Evolutionary conservation across 495 filamentous ascomycete genomes (phyloP).

Genomic region (Penicillium tannophilum): DNA sequence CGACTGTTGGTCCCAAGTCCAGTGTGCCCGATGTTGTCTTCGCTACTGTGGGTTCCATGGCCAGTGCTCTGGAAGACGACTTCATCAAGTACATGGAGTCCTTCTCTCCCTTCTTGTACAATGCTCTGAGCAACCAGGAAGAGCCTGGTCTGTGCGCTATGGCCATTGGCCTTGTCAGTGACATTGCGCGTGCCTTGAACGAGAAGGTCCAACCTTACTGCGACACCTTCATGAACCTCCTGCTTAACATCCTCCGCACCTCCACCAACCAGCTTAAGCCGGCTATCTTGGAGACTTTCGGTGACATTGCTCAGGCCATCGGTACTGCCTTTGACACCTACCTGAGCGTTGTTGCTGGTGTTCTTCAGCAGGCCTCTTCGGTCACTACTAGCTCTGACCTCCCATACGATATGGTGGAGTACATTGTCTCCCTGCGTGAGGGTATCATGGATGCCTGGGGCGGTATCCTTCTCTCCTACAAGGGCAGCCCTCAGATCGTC

Average conservation of each 20-base stretch:
- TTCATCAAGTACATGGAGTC: conserved; percentile 97
- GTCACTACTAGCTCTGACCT: conserved; percentile 73
- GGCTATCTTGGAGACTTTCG: conserved; percentile 95
- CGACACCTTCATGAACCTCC: conserved; percentile 95
- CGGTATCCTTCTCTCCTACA: conserved; percentile 91
- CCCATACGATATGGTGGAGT: conserved; percentile 89
- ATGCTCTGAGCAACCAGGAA: conserved; percentile 91
- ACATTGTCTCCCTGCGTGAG: conserved; percentile 89
- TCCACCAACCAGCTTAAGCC: conserved; percentile 97
- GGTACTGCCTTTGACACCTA: conserved; percentile 90
- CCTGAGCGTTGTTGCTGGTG: conserved; percentile 85
- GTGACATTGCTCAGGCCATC: conserved; percentile 96
- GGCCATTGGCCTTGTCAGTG: conserved; percentile 95
- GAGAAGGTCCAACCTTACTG: conserved; percentile 90
- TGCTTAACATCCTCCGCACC: conserved; percentile 79
- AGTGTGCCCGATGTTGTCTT: conserved; percentile 94
- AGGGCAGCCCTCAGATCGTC: conserved; percentile 60
- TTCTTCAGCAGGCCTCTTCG: conserved; percentile 86
- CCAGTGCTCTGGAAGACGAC: conserved; percentile 85
- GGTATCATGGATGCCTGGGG: conserved; percentile 99
- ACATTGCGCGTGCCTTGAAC: conserved; percentile 89
- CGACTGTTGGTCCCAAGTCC: conserved; percentile 78
- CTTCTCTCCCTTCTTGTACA: conserved; percentile 88
- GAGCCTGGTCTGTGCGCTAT: conserved; percentile 92
- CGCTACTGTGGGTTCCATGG: conserved; percentile 81